Evolutionary conservation across 2,329 filamentous ascomycete species (phyloP).

Genomic region (Cladosporium sp.): DNA sequence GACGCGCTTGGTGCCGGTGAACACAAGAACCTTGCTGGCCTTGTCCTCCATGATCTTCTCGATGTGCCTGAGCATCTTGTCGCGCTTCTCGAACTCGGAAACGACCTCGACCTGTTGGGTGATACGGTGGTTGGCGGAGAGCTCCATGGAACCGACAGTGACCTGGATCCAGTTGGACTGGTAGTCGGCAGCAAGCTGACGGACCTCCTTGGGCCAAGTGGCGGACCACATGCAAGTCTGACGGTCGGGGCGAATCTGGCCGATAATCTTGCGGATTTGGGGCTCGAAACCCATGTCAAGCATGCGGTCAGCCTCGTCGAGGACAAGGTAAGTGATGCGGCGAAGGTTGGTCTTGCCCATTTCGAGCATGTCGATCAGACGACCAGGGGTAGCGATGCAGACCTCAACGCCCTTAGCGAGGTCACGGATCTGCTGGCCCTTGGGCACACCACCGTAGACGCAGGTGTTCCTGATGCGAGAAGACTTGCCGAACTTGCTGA

Average conservation of each 20-base stretch:
- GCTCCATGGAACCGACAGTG: slow-evolving; percentile 95
- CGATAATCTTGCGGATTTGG: slow-evolving; percentile 97
- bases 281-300: slow-evolving; percentile 99
- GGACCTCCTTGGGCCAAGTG: slow-evolving; percentile 98
- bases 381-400: slow-evolving; percentile 95
- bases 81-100: slow-evolving; percentile 95
- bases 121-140: slow-evolving; percentile 96
- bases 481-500: slow-evolving; percentile 97
- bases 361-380: slow-evolving; percentile 98
- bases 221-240: slow-evolving; percentile 99
- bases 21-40: slow-evolving; percentile 92
- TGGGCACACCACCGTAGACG: slow-evolving; percentile 98
- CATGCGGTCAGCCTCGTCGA: slow-evolving; percentile 99
- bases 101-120: slow-evolving; percentile 97
- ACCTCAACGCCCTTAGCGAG: slow-evolving; percentile 95
- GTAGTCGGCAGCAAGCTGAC: slow-evolving; percentile 86
- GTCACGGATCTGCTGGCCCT: slow-evolving; percentile 95
- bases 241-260: slow-evolving; percentile 95
- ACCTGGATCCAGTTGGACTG: slow-evolving; percentile 97
- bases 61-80: slow-evolving; percentile 94
- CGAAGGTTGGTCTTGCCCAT: slow-evolving; percentile 97
- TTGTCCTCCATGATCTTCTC: slow-evolving; percentile 98
- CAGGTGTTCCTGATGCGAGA: slow-evolving; percentile 98
- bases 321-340: slow-evolving; percentile 95
- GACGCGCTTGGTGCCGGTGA: slow-evolving; percentile 83